A percentile compares a stretch with the other conserved stretches of the same genome.
Evolutionary conservation across 139 green algal species (phyloP).

Genomic region (Chlorella sp.): DNA sequence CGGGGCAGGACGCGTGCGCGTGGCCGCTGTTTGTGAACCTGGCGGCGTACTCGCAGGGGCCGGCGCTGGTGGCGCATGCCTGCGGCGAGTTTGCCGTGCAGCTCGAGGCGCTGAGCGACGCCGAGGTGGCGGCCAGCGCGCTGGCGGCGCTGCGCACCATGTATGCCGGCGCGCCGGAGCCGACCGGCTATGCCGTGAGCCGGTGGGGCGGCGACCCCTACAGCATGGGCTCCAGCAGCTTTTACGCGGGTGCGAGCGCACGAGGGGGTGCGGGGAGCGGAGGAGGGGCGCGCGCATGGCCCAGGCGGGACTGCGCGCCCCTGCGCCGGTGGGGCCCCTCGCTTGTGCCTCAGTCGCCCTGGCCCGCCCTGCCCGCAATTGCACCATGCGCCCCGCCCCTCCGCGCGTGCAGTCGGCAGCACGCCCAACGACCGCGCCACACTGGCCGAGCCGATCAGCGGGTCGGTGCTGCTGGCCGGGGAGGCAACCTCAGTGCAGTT

Average conservation of each 20-base stretch:
- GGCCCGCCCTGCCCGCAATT: neutral
- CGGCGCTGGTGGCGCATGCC: constrained; percentile 20
- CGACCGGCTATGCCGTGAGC: neutral
- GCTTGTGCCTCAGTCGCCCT: neutral
- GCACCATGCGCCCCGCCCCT: neutral
- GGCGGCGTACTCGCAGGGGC: constrained; percentile 12
- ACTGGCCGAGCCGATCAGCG: constrained; percentile 27
- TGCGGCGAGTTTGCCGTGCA: neutral
- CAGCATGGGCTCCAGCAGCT: constrained; percentile 6
- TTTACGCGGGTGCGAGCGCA: neutral
- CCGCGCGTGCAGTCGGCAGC: constrained; percentile 8
- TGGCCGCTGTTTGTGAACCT: constrained; percentile 29
- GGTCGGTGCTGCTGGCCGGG: constrained; percentile 27
- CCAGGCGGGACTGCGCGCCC: neutral
- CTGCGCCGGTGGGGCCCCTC: neutral
- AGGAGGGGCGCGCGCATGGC: neutral
- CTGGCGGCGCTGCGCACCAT: constrained; percentile 11
- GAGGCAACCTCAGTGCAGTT: neutral
- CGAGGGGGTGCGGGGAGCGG: neutral
- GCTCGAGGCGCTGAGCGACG: constrained; percentile 8
- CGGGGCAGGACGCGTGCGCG: neutral
- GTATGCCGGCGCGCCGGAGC: neutral
- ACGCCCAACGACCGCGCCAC: constrained; percentile 29
- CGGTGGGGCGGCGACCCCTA: constrained; percentile 30
- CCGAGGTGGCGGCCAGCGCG: neutral